Conservation (phyloP, 495 filamentous ascomycete genomes). For the Aspergillus coremiiformis region DNA sequence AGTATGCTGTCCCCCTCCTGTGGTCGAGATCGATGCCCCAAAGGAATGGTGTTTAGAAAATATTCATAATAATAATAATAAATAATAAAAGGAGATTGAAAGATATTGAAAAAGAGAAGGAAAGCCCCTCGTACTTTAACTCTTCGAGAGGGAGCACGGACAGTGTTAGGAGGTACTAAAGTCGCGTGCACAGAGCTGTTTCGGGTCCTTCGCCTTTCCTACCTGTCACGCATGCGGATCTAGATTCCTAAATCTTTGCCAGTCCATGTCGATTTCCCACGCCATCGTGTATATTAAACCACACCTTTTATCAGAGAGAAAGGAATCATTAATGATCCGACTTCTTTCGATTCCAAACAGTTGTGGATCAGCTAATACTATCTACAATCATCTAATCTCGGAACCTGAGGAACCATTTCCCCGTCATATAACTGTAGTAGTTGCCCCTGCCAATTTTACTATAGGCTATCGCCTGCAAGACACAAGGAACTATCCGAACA, state of each 20-base stretch:
- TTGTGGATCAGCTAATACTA: not conserved
- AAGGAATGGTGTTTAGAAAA: not conserved
- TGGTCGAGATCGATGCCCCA: not conserved
- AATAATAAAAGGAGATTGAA: not conserved
- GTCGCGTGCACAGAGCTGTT: constrained; percentile 10
- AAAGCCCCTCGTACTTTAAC: not conserved
- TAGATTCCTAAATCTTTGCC: constrained; percentile 7
- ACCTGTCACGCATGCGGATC: constrained; percentile 8
- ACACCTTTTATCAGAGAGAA: not conserved
- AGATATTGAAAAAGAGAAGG: not conserved
- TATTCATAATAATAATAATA: not conserved
- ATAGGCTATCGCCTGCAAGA: constrained; percentile 9
- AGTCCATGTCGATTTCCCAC: not conserved
- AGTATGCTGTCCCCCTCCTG: not conserved
- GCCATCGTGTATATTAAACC: not conserved
- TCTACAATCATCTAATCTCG: not conserved
- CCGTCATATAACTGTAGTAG: too few species aligned
- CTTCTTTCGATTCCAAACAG: not conserved
- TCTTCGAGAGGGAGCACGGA: constrained; percentile 12
- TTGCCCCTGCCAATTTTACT: not conserved
- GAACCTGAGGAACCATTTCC: not conserved
- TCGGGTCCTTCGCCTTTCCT: constrained; percentile 6
- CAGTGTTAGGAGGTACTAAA: not conserved
- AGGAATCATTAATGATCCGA: not conserved
- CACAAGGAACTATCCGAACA: constrained; percentile 1